Conservation (phyloP, 306 rosid species). For the Calophaca sinica region DNA sequence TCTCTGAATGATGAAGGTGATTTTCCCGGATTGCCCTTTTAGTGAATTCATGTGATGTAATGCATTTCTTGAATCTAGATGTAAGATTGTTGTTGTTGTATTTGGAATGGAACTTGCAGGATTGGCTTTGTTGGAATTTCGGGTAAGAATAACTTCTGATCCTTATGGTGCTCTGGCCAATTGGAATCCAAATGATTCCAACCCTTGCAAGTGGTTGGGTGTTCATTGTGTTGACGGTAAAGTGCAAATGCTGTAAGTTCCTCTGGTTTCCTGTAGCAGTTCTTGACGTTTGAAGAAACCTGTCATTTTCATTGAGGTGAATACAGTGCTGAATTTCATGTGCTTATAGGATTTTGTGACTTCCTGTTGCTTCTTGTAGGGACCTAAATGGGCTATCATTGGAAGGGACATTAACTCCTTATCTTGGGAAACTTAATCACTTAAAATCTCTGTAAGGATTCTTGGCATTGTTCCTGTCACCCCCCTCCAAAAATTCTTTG, state of each 20-base stretch:
- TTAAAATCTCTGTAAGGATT: slow-evolving; percentile 78
- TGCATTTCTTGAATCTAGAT: slow-evolving; percentile 39
- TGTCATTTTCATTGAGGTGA: slow-evolving; percentile 9
- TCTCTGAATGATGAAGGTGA: slow-evolving; percentile 85
- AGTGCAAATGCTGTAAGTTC: slow-evolving; percentile 80
- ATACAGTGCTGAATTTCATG: slow-evolving; percentile 1
- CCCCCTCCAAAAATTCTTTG: neutral
- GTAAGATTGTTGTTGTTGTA: slow-evolving; percentile 35
- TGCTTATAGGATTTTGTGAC: slow-evolving; percentile 40
- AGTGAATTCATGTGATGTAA: neutral
- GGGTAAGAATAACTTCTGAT: slow-evolving; percentile 66
- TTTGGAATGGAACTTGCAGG: slow-evolving; percentile 63
- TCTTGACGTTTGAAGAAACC: slow-evolving; percentile 10
- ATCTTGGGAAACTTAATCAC: slow-evolving; percentile 75
- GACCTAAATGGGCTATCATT: slow-evolving; percentile 65
- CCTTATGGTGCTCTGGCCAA: slow-evolving; percentile 66
- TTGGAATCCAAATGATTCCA: slow-evolving; percentile 72
- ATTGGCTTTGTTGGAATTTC: slow-evolving; percentile 66
- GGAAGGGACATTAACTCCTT: slow-evolving; percentile 86
- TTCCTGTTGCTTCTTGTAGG: slow-evolving; percentile 57
- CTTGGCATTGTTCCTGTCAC: neutral
- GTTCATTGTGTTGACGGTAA: slow-evolving; percentile 68
- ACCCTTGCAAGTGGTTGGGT: slow-evolving; percentile 84
- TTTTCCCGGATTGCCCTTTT: slow-evolving; percentile 23
- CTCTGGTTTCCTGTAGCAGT: slow-evolving; percentile 14